Percentiles rank a stretch among this genome's conserved stretches.
These are phyloP conservation scores for Akebia trifoliata DNA, from an alignment of 164 flowering plant genomes.

Conservation along the genomic window DNA sequence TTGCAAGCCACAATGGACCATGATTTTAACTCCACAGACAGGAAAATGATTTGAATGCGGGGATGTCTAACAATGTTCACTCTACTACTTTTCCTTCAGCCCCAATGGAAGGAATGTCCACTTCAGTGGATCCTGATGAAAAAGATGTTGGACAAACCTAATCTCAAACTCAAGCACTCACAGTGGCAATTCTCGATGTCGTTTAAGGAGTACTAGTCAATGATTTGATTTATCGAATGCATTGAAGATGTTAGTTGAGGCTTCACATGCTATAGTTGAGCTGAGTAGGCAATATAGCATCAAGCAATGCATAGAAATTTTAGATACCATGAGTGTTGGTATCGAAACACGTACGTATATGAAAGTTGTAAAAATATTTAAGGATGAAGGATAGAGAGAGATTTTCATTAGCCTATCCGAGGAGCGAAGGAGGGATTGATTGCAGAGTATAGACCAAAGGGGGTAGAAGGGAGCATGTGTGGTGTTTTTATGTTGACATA, in stretches of 20 bases:
- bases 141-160: no score
- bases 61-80: neutral
- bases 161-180: neutral
- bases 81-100: neutral
- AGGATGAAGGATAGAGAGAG: neutral
- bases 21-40: neutral
- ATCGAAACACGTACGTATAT: neutral
- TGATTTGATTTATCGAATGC: neutral
- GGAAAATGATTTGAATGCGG: neutral
- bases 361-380: neutral
- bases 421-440: neutral
- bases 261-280: neutral
- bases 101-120: neutral
- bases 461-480: no score
- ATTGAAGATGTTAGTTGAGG: neutral
- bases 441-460: no score
- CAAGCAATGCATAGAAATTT: neutral
- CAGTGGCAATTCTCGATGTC: neutral
- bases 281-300: neutral
- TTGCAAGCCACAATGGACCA: neutral
- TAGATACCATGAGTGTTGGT: neutral
- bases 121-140: no score
- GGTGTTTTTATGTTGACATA: no score
- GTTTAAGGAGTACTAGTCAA: neutral
- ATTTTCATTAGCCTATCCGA: neutral